phyloP scores from a whole-genome alignment of 345 rosid genomes.

The Excoecaria cochinchinensis region DNA sequence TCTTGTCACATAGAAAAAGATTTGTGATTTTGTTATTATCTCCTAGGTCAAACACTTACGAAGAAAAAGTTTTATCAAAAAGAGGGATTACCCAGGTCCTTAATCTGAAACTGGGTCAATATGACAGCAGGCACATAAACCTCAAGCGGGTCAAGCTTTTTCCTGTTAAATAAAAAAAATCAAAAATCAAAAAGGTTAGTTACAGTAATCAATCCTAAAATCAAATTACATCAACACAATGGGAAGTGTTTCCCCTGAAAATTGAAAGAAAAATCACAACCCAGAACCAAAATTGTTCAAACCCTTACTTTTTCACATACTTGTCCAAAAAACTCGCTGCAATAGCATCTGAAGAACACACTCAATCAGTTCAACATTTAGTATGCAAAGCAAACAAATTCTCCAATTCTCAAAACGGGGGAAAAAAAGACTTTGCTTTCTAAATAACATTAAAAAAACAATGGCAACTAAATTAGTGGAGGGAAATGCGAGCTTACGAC shows the following conservation, averaged over 20 bases:
- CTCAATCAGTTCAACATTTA: not conserved
- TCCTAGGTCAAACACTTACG: not conserved
- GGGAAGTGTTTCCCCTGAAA: not conserved
- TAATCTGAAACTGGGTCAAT: slow-evolving; percentile 66
- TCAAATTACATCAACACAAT: not conserved
- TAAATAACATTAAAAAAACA: not conserved
- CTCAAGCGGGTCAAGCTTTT: slow-evolving; percentile 82
- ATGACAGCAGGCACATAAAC: slow-evolving; percentile 76
- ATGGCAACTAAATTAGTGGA: not conserved
- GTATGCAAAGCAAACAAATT: not conserved
- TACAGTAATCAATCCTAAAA: too few species aligned
- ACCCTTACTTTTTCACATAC: slow-evolving; percentile 65
- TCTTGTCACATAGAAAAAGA: not conserved
- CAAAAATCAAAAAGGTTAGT: not conserved
- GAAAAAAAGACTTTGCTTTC: not conserved
- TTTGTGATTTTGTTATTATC: not conserved
- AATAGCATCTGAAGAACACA: slow-evolving; percentile 46
- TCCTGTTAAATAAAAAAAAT: slow-evolving; percentile 43
- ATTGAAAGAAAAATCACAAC: not conserved
- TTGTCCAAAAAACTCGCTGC: slow-evolving; percentile 55
- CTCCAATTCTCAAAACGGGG: not conserved
- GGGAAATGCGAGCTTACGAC: slow-evolving; percentile 30
- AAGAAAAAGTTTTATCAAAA: not conserved
- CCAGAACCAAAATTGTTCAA: not conserved
- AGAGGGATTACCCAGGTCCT: slow-evolving; percentile 57